These are phyloP conservation scores for Bipolaris oryzae DNA, from an alignment of 2,329 filamentous ascomycete genomes.

Conservation along the genomic window DNA sequence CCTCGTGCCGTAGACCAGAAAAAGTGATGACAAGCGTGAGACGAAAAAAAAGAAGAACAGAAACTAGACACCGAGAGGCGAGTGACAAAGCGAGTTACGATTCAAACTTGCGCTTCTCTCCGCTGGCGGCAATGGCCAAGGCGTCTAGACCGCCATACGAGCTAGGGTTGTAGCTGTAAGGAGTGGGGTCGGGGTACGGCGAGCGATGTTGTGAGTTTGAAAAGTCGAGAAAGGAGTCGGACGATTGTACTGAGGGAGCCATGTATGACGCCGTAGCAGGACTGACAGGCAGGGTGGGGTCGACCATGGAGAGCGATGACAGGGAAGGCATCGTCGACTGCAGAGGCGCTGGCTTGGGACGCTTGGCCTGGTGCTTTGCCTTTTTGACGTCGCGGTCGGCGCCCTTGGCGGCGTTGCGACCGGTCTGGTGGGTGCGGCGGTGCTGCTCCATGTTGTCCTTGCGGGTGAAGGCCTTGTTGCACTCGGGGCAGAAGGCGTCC, in stretches of 20 bases:
- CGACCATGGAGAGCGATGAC: slow-evolving; percentile 33
- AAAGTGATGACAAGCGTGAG: neutral
- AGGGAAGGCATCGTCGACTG: slow-evolving; percentile 32
- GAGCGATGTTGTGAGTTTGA: slow-evolving; percentile 23
- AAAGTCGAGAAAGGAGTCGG: slow-evolving; percentile 32
- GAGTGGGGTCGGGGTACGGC: slow-evolving; percentile 41
- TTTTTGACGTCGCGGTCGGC: slow-evolving; percentile 47
- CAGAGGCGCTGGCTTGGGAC: slow-evolving; percentile 43
- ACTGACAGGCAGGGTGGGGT: slow-evolving; percentile 38
- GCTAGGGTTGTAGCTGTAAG: slow-evolving; percentile 32
- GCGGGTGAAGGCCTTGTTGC: slow-evolving; percentile 79
- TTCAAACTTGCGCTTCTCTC: slow-evolving; percentile 48
- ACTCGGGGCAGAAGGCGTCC: slow-evolving; percentile 71
- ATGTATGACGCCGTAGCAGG: slow-evolving; percentile 36
- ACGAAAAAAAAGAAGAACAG: no score
- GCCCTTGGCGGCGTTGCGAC: slow-evolving; percentile 49
- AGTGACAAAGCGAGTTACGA: slow-evolving; percentile 6
- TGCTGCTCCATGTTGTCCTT: slow-evolving; percentile 91
- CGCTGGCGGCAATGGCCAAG: slow-evolving; percentile 46
- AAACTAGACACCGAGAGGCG: no score
- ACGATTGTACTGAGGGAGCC: slow-evolving; percentile 37
- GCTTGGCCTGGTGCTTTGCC: slow-evolving; percentile 41
- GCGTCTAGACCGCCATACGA: slow-evolving; percentile 46
- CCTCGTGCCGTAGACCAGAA: slow-evolving; percentile 3
- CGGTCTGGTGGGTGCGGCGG: slow-evolving; percentile 72